Evolutionary conservation across 192 early-diverging fungal genomes (phyloP), one percentile per base, ranked within the genome.

Genomic region (Neocallimastix lanati): DNA sequence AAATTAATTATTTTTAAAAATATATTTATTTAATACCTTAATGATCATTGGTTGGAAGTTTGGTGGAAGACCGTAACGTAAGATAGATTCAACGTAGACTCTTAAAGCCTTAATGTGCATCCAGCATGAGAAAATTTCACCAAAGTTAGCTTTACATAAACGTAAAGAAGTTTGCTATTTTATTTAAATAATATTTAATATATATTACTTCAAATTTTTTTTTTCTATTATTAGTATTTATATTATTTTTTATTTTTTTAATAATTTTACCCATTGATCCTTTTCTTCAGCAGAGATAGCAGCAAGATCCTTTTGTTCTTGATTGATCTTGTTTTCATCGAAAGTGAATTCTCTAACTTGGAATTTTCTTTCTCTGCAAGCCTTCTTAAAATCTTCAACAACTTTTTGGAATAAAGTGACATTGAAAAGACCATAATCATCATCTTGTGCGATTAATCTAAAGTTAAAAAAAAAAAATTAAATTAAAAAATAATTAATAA

Each of bases 21-120:
- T n/a, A n/a, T n/a, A n/a, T n/a, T n/a, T n/a, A n/a, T n/a, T n/a
- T n/a, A n/a, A n/a, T 84, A 92, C 91, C 85, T 88, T 90, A 30
- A 98, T 87, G 13, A 92, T 80, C 80, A 91, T 83, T 13, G 88
- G 85, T 78, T 91, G 90, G 81, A 98, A 99, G 83, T 99, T 94
- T 35, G 97, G 96, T 18, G 98, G 96, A 21, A 98, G 88, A 28
- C 98, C 98, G 83, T 99, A 98, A 77, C 98, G 96, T 81, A 99
- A 84, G 11, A 99, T 90, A 25, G 94, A 96, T 83, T 99, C 98
- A 28, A 99, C 96, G 88, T 95, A 98, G 27, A 97, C 91, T 12
- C 97, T 90, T 37, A 99, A 84, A 2, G 93, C 93, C 87, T 98
- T 99, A 80, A 98, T 83, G 82, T 99, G 98, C 40, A 97, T 87